A percentile compares a stretch with the other conserved stretches of the same genome.
phyloP scores from a whole-genome alignment of 768 basidiomycete species.

The Russula sp. region DNA sequence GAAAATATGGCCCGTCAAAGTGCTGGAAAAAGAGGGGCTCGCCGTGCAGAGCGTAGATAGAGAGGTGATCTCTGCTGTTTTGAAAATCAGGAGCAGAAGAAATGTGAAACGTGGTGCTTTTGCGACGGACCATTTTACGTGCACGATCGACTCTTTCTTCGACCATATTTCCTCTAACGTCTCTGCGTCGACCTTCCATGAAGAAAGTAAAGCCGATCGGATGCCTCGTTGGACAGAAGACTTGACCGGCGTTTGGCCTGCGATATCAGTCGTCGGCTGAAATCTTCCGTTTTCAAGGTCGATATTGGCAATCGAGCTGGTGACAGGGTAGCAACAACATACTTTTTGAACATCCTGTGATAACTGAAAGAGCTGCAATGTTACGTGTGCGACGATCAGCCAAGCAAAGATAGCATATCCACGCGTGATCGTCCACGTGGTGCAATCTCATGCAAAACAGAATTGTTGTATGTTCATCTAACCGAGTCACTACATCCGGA shows the following conservation, averaged over 20 bases:
- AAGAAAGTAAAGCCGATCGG: slow-evolving; percentile 68
- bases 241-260: slow-evolving; percentile 87
- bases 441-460: too few species aligned
- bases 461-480: background rate
- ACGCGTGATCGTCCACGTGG: background rate
- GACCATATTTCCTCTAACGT: slow-evolving; percentile 92
- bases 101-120: background rate
- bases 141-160: slow-evolving; percentile 92
- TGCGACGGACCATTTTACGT: slow-evolving; percentile 82
- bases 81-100: slow-evolving; percentile 3
- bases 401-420: background rate
- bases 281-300: slow-evolving; percentile 42
- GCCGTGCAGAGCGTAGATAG: slow-evolving; percentile 82
- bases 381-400: slow-evolving; percentile 4
- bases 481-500: slow-evolving; percentile 19
- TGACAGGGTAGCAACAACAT: slow-evolving; percentile 10
- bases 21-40: slow-evolving; percentile 94
- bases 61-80: slow-evolving; percentile 91
- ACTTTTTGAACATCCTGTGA: slow-evolving; percentile 71
- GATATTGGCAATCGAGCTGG: background rate
- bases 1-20: slow-evolving; percentile 88
- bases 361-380: background rate
- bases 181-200: slow-evolving; percentile 76
- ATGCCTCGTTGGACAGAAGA: slow-evolving; percentile 89
- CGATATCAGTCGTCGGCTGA: slow-evolving; percentile 68